A percentile compares a stretch with the other conserved stretches of the same genome.
Evolutionary conservation across 768 basidiomycete genomes (phyloP).

Genomic region (Tulasnella sp.): DNA sequence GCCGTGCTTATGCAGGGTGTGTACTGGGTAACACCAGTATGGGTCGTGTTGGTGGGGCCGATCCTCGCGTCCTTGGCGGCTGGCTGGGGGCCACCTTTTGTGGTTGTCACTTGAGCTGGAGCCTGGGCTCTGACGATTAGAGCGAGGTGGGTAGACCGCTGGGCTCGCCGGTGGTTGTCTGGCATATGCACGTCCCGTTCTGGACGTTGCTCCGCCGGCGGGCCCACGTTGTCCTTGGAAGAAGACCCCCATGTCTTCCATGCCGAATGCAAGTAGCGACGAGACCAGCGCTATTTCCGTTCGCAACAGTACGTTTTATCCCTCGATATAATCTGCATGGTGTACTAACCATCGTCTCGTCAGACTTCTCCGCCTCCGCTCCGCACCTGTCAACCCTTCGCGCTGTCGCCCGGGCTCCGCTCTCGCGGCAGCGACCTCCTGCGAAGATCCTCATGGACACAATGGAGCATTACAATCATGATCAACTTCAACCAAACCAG

Average conservation of each 20-base stretch:
- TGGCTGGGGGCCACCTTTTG: not conserved
- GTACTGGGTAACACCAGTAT: not conserved
- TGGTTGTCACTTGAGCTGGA: not conserved
- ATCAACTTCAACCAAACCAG: not conserved
- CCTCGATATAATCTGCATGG: not conserved
- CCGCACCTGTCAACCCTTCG: not conserved
- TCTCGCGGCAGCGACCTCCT: not conserved
- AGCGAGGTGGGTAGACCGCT: not conserved
- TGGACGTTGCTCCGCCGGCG: not conserved
- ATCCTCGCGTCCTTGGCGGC: not conserved
- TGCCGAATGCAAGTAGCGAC: not conserved
- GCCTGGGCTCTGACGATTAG: not conserved
- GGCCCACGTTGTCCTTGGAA: not conserved
- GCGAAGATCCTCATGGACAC: not conserved
- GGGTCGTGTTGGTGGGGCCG: not conserved
- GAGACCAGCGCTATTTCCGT: not conserved
- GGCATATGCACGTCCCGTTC: not conserved
- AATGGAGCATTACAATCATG: not conserved
- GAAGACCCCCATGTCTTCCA: not conserved
- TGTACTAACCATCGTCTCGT: not conserved
- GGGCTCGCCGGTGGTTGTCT: slow-evolving; percentile 10
- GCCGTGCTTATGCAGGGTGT: not conserved
- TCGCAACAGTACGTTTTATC: not conserved
- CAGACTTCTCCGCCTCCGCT: not conserved
- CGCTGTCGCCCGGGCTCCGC: not conserved